Conservation (phyloP, 768 basidiomycete genomes). For the Mycena belliarum region DNA sequence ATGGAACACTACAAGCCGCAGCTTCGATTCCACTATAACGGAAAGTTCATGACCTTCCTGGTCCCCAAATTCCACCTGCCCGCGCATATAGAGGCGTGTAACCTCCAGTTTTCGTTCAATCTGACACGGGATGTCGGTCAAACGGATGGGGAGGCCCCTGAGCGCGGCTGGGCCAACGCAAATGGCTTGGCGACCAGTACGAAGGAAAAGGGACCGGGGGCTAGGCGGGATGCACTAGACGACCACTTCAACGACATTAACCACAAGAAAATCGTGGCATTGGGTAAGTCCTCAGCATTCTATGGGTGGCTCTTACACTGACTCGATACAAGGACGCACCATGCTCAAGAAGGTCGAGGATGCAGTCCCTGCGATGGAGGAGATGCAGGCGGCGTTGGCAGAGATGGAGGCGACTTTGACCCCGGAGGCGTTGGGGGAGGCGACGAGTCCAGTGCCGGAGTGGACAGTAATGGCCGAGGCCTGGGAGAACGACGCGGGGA, state of each 20-base stretch:
- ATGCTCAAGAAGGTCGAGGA: too few relatives aligned
- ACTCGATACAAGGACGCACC: too few relatives aligned
- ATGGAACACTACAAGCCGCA: conserved; percentile 10
- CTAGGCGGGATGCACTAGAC: background rate
- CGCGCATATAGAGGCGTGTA: conserved; percentile 24
- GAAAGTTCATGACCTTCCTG: conserved; percentile 12
- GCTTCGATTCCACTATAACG: too few relatives aligned
- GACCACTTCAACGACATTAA: conserved; percentile 12
- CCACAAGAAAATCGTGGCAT: conserved; percentile 1
- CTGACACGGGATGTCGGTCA: conserved; percentile 33
- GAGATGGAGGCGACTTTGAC: background rate
- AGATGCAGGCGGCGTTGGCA: background rate
- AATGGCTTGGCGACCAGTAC: conserved; percentile 36
- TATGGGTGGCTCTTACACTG: too few relatives aligned
- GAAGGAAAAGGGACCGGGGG: conserved; percentile 36
- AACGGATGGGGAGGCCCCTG: conserved; percentile 33
- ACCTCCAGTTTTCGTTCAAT: conserved; percentile 23
- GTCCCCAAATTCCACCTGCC: conserved; percentile 31
- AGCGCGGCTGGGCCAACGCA: conserved; percentile 32
- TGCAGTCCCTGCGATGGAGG: background rate
- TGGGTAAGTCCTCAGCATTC: conserved; percentile 10
- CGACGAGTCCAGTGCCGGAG: too few relatives aligned
- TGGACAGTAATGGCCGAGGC: too few relatives aligned
- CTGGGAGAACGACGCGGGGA: background rate
- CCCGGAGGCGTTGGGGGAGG: background rate